A percentile compares a stretch with the other conserved stretches of the same genome.
These are phyloP conservation scores for Stephanodiscus minutulus DNA, from an alignment of 108 stramenopile species.

Conservation along the genomic window DNA sequence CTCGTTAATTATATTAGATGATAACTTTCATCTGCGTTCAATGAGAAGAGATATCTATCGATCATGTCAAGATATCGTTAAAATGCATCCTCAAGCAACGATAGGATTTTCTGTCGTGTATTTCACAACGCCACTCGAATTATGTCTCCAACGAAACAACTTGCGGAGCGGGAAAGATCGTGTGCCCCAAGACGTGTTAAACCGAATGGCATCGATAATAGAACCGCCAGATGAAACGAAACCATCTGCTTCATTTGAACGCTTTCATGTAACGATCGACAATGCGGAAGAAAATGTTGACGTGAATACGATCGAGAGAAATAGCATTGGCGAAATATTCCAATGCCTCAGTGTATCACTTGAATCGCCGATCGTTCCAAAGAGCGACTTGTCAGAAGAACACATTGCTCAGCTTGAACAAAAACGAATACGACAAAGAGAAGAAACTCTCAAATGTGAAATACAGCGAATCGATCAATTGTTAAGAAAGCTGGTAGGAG, in stretches of 20 bases:
- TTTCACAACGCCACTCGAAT: constrained; percentile 53
- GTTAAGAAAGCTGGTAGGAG: constrained; percentile 59
- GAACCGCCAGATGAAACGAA: constrained; percentile 66
- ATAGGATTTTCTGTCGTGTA: constrained; percentile 61
- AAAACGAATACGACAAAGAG: constrained; percentile 24
- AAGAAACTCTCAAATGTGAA: constrained; percentile 46
- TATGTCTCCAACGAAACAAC: constrained; percentile 65
- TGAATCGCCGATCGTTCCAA: constrained; percentile 31
- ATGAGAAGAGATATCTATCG: constrained; percentile 80
- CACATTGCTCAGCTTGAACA: constrained; percentile 31
- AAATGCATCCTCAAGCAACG: constrained; percentile 29
- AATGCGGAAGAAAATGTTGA: constrained; percentile 11
- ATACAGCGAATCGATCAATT: constrained; percentile 54
- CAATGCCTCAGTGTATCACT: constrained; percentile 31
- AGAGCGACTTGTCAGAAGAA: constrained; percentile 40
- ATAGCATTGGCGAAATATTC: constrained; percentile 2
- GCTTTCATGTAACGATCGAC: constrained; percentile 37
- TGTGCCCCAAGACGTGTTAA: constrained; percentile 58
- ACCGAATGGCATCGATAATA: constrained; percentile 52
- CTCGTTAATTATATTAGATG: constrained; percentile 72
- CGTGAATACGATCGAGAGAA: neutral
- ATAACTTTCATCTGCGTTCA: constrained; percentile 78
- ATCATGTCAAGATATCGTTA: constrained; percentile 42
- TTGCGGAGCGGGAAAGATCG: constrained; percentile 38
- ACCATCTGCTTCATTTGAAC: constrained; percentile 36